Evolutionary conservation across 2,329 filamentous ascomycete genomes (phyloP).

Genomic region (Raffaelea arxii): DNA sequence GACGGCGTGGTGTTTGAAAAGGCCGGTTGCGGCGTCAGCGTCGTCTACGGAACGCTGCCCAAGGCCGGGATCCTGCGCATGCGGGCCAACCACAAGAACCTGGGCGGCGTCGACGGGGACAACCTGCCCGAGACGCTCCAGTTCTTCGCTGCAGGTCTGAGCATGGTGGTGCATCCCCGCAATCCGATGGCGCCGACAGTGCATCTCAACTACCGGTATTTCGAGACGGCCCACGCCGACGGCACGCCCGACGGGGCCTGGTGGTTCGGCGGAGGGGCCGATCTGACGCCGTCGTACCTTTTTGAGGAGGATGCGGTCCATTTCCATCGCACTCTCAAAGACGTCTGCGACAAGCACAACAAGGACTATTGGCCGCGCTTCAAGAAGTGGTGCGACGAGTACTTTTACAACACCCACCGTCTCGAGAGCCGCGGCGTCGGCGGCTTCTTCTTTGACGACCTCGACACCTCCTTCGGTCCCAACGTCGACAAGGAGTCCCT

Average conservation of each 20-base stretch:
- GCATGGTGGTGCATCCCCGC: slow-evolving; percentile 82
- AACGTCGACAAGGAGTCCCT: slow-evolving; percentile 65
- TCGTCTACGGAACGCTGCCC: slow-evolving; percentile 87
- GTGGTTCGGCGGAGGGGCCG: slow-evolving; percentile 97
- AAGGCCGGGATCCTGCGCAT: slow-evolving; percentile 84
- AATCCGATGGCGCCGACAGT: slow-evolving; percentile 98
- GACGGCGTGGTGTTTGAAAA: slow-evolving; percentile 98
- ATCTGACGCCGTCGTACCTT: slow-evolving; percentile 85
- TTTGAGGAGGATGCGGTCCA: slow-evolving; percentile 96
- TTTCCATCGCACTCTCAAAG: slow-evolving; percentile 90
- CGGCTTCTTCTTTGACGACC: slow-evolving; percentile 97
- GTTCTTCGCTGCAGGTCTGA: slow-evolving; percentile 92
- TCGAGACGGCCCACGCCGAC: slow-evolving; percentile 83
- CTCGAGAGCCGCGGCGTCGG: slow-evolving; percentile 79
- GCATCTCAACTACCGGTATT: slow-evolving; percentile 97
- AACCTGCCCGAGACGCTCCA: slow-evolving; percentile 64
- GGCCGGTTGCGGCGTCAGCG: slow-evolving; percentile 86
- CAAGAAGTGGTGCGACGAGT: slow-evolving; percentile 98
- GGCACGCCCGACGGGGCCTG: slow-evolving; percentile 74
- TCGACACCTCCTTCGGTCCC: slow-evolving; percentile 69
- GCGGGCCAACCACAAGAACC: slow-evolving; percentile 87
- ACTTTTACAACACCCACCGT: slow-evolving; percentile 91
- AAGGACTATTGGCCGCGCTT: slow-evolving; percentile 86
- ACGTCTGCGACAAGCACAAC: slow-evolving; percentile 88
- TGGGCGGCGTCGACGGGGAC: slow-evolving; percentile 42